These are phyloP conservation scores for Passalora sequoiae DNA, from an alignment of 2,329 filamentous ascomycete species.

Conservation along the genomic window DNA sequence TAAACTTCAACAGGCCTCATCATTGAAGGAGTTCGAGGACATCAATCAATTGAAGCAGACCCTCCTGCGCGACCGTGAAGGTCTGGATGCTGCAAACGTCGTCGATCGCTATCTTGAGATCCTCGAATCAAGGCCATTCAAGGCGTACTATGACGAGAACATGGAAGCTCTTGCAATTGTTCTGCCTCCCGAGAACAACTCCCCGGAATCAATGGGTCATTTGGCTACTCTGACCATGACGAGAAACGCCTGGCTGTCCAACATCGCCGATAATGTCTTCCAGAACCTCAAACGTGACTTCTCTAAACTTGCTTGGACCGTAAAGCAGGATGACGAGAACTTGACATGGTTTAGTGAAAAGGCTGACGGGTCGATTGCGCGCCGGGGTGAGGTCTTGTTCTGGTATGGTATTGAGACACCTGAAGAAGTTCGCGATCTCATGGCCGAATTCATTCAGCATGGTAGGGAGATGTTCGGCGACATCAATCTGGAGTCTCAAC, in stretches of 20 bases:
- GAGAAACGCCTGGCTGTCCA: conserved; percentile 89
- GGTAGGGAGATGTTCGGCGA: conserved; percentile 84
- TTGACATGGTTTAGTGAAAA: conserved; percentile 98
- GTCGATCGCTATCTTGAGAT: conserved; percentile 83
- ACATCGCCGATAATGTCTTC: conserved; percentile 93
- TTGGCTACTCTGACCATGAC: conserved; percentile 89
- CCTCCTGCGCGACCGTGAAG: conserved; percentile 73
- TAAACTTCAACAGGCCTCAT: conserved; percentile 71
- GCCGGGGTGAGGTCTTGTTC: conserved; percentile 79
- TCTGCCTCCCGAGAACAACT: conserved; percentile 62
- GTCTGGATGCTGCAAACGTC: conserved; percentile 73
- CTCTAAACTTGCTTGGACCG: conserved; percentile 89
- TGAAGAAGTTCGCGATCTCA: conserved; percentile 74
- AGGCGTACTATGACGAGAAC: conserved; percentile 87
- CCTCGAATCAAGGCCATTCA: conserved; percentile 72
- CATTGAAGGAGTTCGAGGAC: conserved; percentile 69
- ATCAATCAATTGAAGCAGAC: conserved; percentile 73
- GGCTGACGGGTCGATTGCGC: conserved; percentile 83
- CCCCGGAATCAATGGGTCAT: conserved; percentile 67
- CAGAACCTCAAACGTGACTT: conserved; percentile 89
- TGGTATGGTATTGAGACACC: conserved; percentile 86
- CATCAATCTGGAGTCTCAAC: conserved; percentile 79
- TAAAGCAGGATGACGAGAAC: conserved; percentile 92
- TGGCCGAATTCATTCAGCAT: conserved; percentile 77
- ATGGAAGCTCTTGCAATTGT: conserved; percentile 92